phyloP scores from a whole-genome alignment of 1,139 yeast genomes.

The Candida gigantensis region DNA sequence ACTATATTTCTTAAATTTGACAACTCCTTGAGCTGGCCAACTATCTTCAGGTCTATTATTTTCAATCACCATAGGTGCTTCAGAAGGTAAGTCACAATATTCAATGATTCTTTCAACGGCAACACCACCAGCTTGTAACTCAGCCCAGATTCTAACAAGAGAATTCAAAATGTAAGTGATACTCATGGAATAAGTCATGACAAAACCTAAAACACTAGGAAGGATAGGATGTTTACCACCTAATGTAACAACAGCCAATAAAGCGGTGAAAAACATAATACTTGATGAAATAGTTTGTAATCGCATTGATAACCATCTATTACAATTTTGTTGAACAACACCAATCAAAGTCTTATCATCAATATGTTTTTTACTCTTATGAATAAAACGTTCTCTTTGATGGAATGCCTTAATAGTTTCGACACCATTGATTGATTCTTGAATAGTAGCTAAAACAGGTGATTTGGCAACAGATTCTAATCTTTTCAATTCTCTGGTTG shows the following conservation, averaged over 20 bases:
- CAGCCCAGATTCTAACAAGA: conserved; percentile 33
- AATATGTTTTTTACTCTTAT: conserved; percentile 55
- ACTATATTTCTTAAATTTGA: conserved; percentile 29
- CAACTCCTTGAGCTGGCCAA: conserved; percentile 34
- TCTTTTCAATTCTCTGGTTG: conserved; percentile 36
- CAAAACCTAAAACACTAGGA: conserved; percentile 35
- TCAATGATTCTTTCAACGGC: conserved; percentile 35
- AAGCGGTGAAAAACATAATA: conserved; percentile 27
- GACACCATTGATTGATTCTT: conserved; percentile 61
- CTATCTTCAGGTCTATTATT: conserved; percentile 22
- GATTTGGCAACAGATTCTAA: conserved; percentile 36
- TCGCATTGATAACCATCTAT: conserved; percentile 39
- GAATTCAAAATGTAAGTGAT: conserved; percentile 28
- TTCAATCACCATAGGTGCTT: conserved; percentile 29
- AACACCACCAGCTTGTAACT: conserved; percentile 32
- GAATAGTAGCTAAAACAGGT: conserved; percentile 65
- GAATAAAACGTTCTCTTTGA: conserved; percentile 54
- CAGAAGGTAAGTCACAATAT: conserved; percentile 29
- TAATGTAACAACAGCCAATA: conserved; percentile 24
- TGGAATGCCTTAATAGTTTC: conserved; percentile 60
- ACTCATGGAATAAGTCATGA: conserved; percentile 33
- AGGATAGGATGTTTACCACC: conserved; percentile 22
- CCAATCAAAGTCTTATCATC: conserved; percentile 57
- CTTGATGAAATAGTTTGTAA: conserved; percentile 31
- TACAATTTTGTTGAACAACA: conserved; percentile 24